phyloP scores from a whole-genome alignment of 176 grass and related monocot species.

The Pontederia paniculata region DNA sequence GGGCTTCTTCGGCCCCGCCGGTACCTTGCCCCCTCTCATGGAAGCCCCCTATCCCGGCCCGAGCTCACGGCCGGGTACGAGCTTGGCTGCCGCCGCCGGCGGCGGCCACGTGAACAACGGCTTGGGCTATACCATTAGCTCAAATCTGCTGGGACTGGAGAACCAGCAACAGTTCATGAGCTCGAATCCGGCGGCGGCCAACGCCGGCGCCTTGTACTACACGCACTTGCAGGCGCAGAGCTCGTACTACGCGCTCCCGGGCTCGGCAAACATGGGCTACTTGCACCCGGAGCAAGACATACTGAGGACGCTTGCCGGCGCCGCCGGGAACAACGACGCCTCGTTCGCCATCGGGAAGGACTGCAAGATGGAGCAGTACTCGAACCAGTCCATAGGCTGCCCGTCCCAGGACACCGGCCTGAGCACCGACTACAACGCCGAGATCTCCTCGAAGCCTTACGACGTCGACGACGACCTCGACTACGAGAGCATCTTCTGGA shows the following conservation, averaged over 20 bases:
- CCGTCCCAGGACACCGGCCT: slow-evolving; percentile 7
- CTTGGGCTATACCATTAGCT: no score
- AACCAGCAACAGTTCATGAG: not conserved
- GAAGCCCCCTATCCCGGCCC: not conserved
- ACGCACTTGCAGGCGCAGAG: not conserved
- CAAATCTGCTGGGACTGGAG: not conserved
- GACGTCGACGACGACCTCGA: slow-evolving; percentile 3
- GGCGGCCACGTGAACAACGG: slow-evolving; percentile 22
- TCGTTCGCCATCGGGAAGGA: not conserved
- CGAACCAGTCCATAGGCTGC: slow-evolving; percentile 23
- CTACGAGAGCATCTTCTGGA: not conserved
- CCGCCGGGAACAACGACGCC: not conserved
- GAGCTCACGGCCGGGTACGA: not conserved
- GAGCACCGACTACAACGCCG: slow-evolving; percentile 19
- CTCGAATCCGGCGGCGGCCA: not conserved
- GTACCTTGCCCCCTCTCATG: slow-evolving; percentile 1
- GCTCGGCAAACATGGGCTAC: not conserved
- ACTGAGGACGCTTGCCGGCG: not conserved
- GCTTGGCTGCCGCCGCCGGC: slow-evolving; percentile 27
- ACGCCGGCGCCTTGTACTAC: not conserved
- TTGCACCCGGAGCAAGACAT: slow-evolving; percentile 2
- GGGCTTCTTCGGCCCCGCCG: not conserved
- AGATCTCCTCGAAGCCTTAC: slow-evolving; percentile 20
- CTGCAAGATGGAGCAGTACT: slow-evolving; percentile 15
- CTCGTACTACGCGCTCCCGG: slow-evolving; percentile 1